These are phyloP conservation scores for Tetracladium marchalianum DNA, from an alignment of 495 filamentous ascomycete species.

Conservation along the genomic window DNA sequence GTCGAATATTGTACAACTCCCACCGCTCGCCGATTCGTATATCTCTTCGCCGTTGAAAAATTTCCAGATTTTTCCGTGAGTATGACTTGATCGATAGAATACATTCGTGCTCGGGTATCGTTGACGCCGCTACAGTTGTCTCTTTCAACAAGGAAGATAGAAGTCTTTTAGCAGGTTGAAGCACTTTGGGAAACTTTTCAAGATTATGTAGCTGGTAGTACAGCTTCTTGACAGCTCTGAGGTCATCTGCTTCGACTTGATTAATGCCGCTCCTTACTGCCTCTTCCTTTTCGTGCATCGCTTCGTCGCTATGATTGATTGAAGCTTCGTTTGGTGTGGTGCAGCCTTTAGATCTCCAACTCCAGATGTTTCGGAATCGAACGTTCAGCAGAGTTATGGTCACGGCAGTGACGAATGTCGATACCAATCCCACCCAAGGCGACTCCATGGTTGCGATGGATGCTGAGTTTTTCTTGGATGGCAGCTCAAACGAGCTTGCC, in stretches of 20 bases:
- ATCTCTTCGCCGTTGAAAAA: constrained; percentile 23
- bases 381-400: no score
- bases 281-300: no score
- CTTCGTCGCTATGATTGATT: no score
- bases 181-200: constrained; percentile 25
- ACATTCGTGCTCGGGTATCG: neutral
- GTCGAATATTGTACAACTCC: constrained; percentile 25
- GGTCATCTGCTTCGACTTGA: no score
- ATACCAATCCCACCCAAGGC: no score
- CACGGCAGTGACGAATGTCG: neutral
- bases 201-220: constrained; percentile 34
- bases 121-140: constrained; percentile 14
- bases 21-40: constrained; percentile 21
- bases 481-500: no score
- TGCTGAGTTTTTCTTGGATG: neutral
- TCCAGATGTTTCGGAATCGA: no score
- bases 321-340: no score
- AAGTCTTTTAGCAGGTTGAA: constrained; percentile 21
- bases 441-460: no score
- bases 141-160: constrained; percentile 26
- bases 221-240: constrained; percentile 4
- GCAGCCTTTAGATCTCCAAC: no score
- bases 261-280: no score
- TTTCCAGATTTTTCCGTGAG: constrained; percentile 11
- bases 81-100: constrained; percentile 27